Evolutionary conservation across 345 rosid species (phyloP).

Genomic region (Populus tremula): DNA sequence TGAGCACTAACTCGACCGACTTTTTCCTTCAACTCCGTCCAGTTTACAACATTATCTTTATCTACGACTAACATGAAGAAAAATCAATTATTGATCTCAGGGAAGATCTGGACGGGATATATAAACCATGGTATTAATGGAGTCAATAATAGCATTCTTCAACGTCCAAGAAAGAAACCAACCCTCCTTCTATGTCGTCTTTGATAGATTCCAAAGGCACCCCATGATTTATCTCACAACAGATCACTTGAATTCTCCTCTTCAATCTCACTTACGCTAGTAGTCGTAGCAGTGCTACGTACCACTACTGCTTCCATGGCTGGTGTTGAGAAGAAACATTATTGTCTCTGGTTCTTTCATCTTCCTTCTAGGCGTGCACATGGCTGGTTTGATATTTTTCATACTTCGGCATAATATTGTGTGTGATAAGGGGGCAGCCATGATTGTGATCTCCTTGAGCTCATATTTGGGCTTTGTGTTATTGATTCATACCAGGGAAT

Average conservation of each 20-base stretch:
- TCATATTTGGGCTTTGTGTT: no score
- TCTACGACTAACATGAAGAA: neutral
- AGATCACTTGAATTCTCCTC: constrained; percentile 30
- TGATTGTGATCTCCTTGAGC: no score
- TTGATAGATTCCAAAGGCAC: constrained; percentile 4
- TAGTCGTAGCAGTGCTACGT: no score
- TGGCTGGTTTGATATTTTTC: neutral
- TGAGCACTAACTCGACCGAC: constrained; percentile 48
- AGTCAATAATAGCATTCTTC: constrained; percentile 30
- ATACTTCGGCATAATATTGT: no score
- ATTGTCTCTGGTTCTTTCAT: neutral
- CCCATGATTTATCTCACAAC: constrained; percentile 28
- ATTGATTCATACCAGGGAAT: no score
- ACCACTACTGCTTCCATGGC: neutral
- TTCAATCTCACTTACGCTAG: constrained; percentile 25
- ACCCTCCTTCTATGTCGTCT: constrained; percentile 34
- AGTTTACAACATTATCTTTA: neutral
- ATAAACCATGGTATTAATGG: constrained; percentile 29
- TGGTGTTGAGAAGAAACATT: neutral
- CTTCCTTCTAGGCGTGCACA: neutral
- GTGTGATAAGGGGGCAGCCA: no score
- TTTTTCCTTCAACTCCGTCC: neutral
- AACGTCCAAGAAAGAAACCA: constrained; percentile 62
- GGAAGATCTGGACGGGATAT: constrained; percentile 59
- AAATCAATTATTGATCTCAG: constrained; percentile 23